phyloP scores from a whole-genome alignment of 176 grass and related monocot genomes.

The Phyllostachys edulis region DNA sequence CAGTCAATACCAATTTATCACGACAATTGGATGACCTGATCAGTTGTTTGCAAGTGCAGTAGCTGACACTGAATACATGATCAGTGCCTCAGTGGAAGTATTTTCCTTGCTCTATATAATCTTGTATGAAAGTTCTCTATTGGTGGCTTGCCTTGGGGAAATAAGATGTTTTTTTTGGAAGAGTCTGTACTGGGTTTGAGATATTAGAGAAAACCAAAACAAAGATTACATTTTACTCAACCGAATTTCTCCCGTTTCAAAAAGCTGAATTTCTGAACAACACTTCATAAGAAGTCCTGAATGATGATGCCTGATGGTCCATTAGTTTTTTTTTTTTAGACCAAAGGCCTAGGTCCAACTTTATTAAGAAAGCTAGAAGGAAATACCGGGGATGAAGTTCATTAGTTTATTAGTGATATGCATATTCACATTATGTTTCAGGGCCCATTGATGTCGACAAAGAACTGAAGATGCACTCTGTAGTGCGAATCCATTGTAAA shows the following conservation, averaged over 20 bases:
- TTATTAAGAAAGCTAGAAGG: too few relatives aligned
- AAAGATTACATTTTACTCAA: neutral
- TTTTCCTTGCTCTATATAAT: neutral
- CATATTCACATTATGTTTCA: too few relatives aligned
- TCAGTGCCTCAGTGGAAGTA: neutral
- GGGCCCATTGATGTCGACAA: too few relatives aligned
- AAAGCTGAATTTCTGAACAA: neutral
- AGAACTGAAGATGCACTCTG: too few relatives aligned
- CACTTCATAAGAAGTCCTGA: neutral
- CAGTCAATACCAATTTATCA: neutral
- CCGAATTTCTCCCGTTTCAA: neutral
- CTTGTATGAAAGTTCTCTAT: neutral
- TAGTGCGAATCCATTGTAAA: too few relatives aligned
- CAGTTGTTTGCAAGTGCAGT: neutral
- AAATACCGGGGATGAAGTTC: too few relatives aligned
- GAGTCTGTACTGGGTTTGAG: neutral
- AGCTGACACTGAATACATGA: neutral
- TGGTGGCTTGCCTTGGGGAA: neutral
- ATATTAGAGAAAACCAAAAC: neutral
- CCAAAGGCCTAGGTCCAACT: too few relatives aligned
- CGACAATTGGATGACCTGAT: neutral
- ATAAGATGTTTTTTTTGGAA: neutral
- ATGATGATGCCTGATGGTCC: neutral
- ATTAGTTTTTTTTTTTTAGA: neutral
- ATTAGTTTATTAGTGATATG: too few relatives aligned